Evolutionary conservation across 225 moss, liverwort and hornwort genomes (phyloP), one percentile per base, ranked within the genome.

Genomic region (Thuidium tamariscinum): DNA sequence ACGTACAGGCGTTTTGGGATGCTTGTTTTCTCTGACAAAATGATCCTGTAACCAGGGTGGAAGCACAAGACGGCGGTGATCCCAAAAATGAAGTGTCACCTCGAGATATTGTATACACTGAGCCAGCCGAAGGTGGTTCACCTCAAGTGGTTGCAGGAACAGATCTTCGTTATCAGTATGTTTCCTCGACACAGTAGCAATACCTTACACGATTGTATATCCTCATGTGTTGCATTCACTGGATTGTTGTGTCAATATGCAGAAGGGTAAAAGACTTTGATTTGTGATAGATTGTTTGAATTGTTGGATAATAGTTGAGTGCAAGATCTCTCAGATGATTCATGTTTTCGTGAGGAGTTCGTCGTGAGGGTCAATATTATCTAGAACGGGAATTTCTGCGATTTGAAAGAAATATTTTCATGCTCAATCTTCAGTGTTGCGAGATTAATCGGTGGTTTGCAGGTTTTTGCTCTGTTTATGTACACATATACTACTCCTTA

Each of bases 61-160:
- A 99, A 94, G 95, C 96, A 81, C 98, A 97, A 84, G 98, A 99
- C 83, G 94, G 91, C 49, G 98, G 98, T 56, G 98, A 99, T 91
- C 94, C 98, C 66, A 97, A 91, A 83, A 92, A 92, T 83, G 93
- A 92, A 65, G 93, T 89, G 55, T 94, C 92, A 32, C 98, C 97
- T 79, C 93, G 98, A 63, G 98, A 99, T 90, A 90, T 99, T 87
- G 93, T 97, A 18, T 99, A 94, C 83, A 95, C 97, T 86, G 95
- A 96, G 61, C 87, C 91, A 56, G 98, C 98, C 80, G 91, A 94
- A 85, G 94, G 92, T 83, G 96, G 94, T 84, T 88, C 88, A 64
- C 94, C 95, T 62, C 59, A 90, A 88, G 87, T 95, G 75, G 83
- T 99, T 82, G 95, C 85, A 85, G 92, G 89, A 85, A 93, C 96